These are phyloP conservation scores for Pseudopediastrum boryanum DNA, from an alignment of 139 green algal genomes.

Conservation along the genomic window DNA sequence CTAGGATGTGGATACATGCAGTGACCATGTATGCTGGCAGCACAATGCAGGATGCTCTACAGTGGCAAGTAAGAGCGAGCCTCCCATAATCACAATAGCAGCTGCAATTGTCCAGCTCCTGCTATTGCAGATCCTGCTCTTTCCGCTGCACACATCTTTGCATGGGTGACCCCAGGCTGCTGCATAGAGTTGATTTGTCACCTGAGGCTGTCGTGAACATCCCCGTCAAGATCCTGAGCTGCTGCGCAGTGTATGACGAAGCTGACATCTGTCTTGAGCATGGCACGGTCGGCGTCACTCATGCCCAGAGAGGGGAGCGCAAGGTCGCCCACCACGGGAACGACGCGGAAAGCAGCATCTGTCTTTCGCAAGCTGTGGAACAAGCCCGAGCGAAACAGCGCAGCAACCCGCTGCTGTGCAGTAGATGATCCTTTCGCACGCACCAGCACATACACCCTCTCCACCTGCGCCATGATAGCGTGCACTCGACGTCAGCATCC, in stretches of 20 bases:
- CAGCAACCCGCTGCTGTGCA: constrained; percentile 10
- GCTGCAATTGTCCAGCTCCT: neutral
- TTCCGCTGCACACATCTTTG: neutral
- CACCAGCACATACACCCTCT: constrained; percentile 15
- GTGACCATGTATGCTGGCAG: no score
- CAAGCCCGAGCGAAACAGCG: constrained; percentile 16
- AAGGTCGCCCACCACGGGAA: constrained; percentile 16
- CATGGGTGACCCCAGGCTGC: neutral
- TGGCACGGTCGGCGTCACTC: neutral
- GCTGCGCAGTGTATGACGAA: constrained; percentile 32
- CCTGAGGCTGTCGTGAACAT: constrained; percentile 24
- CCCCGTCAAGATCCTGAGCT: constrained; percentile 19
- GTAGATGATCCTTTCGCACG: constrained; percentile 11
- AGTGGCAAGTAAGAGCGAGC: no score
- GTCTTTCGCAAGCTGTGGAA: constrained; percentile 24
- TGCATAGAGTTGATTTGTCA: neutral
- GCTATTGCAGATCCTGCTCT: neutral
- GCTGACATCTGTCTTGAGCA: neutral
- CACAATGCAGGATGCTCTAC: no score
- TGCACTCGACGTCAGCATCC: neutral
- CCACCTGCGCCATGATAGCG: constrained; percentile 4
- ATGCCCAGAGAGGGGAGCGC: constrained; percentile 7
- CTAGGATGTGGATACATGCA: no score
- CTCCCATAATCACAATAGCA: no score
- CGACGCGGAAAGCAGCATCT: neutral